Conservation (phyloP, 495 filamentous ascomycete genomes). For the Neurospora sp. region DNA sequence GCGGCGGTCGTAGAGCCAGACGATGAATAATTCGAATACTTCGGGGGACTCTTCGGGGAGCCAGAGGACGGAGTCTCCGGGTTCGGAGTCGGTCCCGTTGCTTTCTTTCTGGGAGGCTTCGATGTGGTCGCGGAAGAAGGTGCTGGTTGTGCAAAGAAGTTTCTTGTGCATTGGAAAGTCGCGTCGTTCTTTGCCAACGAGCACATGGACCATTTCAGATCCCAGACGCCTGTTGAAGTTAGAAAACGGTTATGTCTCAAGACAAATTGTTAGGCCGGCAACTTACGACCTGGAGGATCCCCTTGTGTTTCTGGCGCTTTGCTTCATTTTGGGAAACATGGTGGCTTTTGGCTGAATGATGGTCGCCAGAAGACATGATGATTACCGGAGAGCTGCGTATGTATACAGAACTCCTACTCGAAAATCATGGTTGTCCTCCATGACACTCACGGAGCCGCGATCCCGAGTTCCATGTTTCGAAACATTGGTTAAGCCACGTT, state of each 20-base stretch:
- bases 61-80: constrained; percentile 22
- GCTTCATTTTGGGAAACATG: neutral
- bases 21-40: constrained; percentile 38
- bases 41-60: constrained; percentile 33
- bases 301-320: neutral
- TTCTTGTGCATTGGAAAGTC: constrained; percentile 33
- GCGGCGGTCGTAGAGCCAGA: constrained; percentile 33
- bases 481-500: neutral
- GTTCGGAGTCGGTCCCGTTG: constrained; percentile 3
- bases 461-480: neutral
- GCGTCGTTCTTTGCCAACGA: constrained; percentile 32
- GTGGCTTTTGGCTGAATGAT: neutral
- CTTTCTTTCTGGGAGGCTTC: constrained; percentile 14
- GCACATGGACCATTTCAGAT: constrained; percentile 26
- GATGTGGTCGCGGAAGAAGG: constrained; percentile 33
- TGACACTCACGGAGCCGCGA: neutral
- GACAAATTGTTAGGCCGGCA: neutral
- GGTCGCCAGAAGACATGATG: neutral
- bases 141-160: constrained; percentile 27
- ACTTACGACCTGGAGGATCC: neutral
- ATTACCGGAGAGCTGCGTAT: neutral
- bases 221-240: constrained; percentile 14
- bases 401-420: neutral
- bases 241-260: neutral
- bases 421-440: neutral